Conservation (phyloP, 345 rosid species). For the Atalantia buxifolia region DNA sequence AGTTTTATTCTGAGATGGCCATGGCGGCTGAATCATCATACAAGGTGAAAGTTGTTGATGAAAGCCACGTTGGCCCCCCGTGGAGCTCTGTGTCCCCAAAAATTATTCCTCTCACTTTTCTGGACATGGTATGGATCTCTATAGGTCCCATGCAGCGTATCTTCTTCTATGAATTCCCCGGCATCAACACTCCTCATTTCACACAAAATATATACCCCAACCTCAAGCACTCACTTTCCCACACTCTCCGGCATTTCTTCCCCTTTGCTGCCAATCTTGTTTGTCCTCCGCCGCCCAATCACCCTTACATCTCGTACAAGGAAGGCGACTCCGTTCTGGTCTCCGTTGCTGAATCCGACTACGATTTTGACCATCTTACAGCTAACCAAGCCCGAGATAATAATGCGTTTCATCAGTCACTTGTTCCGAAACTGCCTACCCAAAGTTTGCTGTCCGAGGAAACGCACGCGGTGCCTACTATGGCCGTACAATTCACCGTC, state of each 20-base stretch:
- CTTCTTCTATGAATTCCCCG: constrained; percentile 33
- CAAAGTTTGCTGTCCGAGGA: too few species aligned
- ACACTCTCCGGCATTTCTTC: constrained; percentile 41
- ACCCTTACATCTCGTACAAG: constrained; percentile 25
- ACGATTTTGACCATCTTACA: constrained; percentile 20
- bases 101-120: constrained; percentile 38
- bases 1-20: too few species aligned
- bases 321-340: constrained; percentile 32
- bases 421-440: constrained; percentile 25
- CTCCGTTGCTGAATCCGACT: constrained; percentile 30
- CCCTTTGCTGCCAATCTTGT: constrained; percentile 34
- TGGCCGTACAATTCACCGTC: background rate
- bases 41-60: constrained; percentile 12
- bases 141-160: constrained; percentile 16
- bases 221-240: constrained; percentile 47
- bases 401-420: constrained; percentile 8
- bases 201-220: constrained; percentile 26
- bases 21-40: too few species aligned
- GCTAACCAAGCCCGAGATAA: constrained; percentile 24
- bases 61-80: constrained; percentile 29
- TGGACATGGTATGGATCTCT: constrained; percentile 25
- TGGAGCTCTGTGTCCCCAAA: constrained; percentile 24
- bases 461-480: background rate
- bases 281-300: constrained; percentile 18
- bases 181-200: constrained; percentile 21